Evolutionary conservation across 352 stramenopile species (phyloP).

Genomic region (Elongisporangium anandrum): DNA sequence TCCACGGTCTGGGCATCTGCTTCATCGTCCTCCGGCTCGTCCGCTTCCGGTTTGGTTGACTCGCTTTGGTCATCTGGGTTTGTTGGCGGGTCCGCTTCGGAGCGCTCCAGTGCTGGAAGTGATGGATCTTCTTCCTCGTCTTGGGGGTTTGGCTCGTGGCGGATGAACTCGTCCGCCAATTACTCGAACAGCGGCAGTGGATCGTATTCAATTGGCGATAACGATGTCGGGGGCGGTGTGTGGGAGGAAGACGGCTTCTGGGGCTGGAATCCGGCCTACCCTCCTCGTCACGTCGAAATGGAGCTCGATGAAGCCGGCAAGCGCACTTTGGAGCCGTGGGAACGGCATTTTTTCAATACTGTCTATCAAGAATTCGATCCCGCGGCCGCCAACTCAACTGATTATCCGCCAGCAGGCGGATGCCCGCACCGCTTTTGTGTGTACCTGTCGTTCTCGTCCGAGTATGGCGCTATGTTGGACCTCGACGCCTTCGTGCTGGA

Average conservation of each 20-base stretch:
- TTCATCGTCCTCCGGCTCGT: not conserved
- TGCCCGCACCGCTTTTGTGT: slow-evolving; percentile 17
- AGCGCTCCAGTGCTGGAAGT: not conserved
- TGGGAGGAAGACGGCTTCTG: not conserved
- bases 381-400: not conserved
- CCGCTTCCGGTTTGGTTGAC: not conserved
- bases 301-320: not conserved
- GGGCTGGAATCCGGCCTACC: not conserved
- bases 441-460: slow-evolving; percentile 34
- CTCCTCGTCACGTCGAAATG: not conserved
- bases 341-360: not conserved
- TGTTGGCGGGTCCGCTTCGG: not conserved
- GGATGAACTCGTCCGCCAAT: not conserved
- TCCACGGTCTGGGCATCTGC: not conserved
- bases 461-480: slow-evolving; percentile 38
- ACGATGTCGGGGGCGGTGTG: not conserved
- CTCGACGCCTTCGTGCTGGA: slow-evolving; percentile 52
- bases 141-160: not conserved
- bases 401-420: not conserved
- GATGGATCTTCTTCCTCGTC: not conserved
- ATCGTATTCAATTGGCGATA: not conserved
- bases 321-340: not conserved
- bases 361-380: not conserved
- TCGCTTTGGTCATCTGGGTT: not conserved
- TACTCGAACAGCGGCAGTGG: not conserved